phyloP scores from a whole-genome alignment of 192 early-diverging fungal species.

The Tieghemiomyces parasiticus region DNA sequence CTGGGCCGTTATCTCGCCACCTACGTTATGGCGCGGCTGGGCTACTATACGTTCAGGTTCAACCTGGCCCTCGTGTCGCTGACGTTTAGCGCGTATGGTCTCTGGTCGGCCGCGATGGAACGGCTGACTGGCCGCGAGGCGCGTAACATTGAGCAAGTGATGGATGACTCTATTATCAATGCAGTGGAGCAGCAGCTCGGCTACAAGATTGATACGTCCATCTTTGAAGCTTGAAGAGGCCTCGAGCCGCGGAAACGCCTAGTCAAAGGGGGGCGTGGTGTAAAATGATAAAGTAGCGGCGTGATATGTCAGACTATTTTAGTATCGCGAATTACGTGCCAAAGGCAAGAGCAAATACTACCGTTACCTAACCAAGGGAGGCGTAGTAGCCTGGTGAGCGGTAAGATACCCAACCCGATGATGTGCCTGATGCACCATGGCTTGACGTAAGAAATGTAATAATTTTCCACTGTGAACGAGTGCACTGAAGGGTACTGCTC shows the following conservation, averaged over 20 bases:
- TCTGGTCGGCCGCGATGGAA: background rate
- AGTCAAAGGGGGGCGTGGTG: no score
- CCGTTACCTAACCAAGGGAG: no score
- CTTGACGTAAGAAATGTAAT: no score
- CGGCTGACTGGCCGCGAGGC: background rate
- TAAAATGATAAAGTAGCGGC: no score
- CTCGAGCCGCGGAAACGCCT: background rate
- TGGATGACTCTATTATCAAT: slow-evolving; percentile 55
- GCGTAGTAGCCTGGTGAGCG: no score
- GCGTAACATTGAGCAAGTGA: slow-evolving; percentile 50
- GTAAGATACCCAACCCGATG: no score
- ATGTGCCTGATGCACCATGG: no score
- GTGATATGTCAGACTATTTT: no score
- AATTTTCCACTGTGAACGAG: no score
- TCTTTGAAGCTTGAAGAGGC: slow-evolving; percentile 51
- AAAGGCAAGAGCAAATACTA: no score
- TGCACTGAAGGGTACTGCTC: no score
- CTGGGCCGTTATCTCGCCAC: slow-evolving; percentile 9
- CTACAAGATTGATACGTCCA: slow-evolving; percentile 52
- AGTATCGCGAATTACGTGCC: no score
- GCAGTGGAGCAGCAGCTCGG: slow-evolving; percentile 61
- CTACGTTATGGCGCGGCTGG: slow-evolving; percentile 17
- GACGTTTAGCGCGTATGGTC: slow-evolving; percentile 22
- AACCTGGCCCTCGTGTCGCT: slow-evolving; percentile 40
- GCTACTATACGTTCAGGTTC: slow-evolving; percentile 36